phyloP scores from a whole-genome alignment of 768 basidiomycete genomes.

The Chiua virens region DNA sequence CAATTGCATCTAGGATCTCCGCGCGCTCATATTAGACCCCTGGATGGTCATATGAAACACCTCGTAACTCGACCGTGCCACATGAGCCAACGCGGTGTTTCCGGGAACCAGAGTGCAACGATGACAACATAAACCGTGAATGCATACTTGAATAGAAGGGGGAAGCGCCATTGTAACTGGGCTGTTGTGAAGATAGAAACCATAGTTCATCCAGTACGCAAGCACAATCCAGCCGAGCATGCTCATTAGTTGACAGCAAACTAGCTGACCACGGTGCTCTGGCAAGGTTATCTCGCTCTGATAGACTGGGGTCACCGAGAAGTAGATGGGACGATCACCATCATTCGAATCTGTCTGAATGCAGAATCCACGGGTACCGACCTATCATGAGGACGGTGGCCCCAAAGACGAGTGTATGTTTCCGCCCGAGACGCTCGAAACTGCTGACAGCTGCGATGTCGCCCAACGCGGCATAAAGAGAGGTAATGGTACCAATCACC shows the following conservation, averaged over 20 bases:
- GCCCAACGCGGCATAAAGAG: conserved; percentile 11
- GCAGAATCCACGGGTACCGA: conserved; percentile 12
- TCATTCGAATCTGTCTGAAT: conserved; percentile 12
- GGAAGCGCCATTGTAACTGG: conserved; percentile 12
- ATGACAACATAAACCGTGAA: conserved; percentile 5
- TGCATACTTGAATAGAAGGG: conserved; percentile 4
- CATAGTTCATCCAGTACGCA: conserved; percentile 16
- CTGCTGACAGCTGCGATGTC: conserved; percentile 13
- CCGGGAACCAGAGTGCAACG: conserved; percentile 6
- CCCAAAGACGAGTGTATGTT: conserved; percentile 10
- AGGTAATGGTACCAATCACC: conserved; percentile 18
- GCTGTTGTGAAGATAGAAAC: conserved; percentile 9
- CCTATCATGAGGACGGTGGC: conserved; percentile 5
- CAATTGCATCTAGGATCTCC: conserved; percentile 5
- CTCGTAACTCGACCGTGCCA: conserved; percentile 2
- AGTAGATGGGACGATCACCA: conserved; percentile 5
- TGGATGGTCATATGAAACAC: background rate
- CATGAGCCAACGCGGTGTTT: conserved; percentile 9
- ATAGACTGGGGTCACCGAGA: conserved; percentile 10
- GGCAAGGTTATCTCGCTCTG: conserved; percentile 14
- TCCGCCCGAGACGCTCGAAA: conserved; percentile 13
- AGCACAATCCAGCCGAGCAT: conserved; percentile 12
- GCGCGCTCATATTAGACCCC: background rate
- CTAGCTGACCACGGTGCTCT: conserved; percentile 13
- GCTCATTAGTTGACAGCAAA: conserved; percentile 12